Conservation (phyloP, 2,329 filamentous ascomycete genomes). For the Curvularia sp. region DNA sequence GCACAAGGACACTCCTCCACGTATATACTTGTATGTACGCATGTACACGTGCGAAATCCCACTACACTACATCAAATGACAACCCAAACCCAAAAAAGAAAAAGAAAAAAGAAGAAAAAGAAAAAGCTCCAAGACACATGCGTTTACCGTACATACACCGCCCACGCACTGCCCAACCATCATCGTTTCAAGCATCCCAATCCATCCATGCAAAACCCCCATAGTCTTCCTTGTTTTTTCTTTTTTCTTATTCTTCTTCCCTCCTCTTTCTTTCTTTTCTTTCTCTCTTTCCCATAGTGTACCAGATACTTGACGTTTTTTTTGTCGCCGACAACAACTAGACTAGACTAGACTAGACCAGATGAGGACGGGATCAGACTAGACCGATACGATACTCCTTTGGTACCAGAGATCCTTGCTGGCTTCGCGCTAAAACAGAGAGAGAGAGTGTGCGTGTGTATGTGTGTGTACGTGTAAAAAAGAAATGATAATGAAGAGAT, state of each 20-base stretch:
- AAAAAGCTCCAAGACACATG: neutral
- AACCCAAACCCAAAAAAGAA: neutral
- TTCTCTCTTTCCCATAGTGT: neutral
- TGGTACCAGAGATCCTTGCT: neutral
- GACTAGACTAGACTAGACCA: neutral
- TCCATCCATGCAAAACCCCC: neutral
- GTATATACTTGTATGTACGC: neutral
- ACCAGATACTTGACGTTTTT: neutral
- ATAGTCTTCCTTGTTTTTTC: neutral
- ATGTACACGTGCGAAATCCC: neutral
- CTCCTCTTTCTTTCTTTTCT: neutral
- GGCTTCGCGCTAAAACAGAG: neutral
- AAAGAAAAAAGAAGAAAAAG: too few species aligned
- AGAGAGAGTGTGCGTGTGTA: neutral
- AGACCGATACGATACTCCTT: neutral
- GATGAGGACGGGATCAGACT: too few species aligned
- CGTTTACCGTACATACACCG: neutral
- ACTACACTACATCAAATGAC: neutral
- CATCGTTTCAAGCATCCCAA: neutral
- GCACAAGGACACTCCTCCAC: neutral
- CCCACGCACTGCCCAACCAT: neutral
- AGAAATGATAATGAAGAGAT: neutral
- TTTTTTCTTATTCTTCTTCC: neutral
- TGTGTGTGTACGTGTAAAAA: too few species aligned
- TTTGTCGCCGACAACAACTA: neutral